Conservation (phyloP, 1,284 basidiomycete species). For the Volvariella surrecta region DNA sequence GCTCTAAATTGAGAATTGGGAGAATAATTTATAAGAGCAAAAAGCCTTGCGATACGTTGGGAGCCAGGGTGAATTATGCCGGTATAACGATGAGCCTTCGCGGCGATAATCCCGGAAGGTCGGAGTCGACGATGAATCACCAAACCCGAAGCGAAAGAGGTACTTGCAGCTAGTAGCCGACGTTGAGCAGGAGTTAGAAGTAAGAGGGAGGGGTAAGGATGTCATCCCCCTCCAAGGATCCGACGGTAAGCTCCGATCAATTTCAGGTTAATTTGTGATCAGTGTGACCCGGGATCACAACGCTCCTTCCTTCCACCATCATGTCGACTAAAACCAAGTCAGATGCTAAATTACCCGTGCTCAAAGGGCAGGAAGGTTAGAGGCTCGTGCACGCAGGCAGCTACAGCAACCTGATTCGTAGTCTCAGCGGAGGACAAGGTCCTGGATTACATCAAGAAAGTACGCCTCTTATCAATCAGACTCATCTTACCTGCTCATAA, state of each 20-base stretch:
- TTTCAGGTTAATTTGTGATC: neutral
- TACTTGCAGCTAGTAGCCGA: no score
- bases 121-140: no score
- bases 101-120: no score
- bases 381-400: neutral
- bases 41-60: no score
- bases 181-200: no score
- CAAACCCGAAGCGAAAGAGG: no score
- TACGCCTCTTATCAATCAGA: conserved; percentile 17
- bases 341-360: conserved; percentile 46
- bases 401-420: conserved; percentile 3
- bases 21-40: no score
- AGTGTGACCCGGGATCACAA: neutral
- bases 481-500: conserved; percentile 2
- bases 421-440: conserved; percentile 64
- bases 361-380: conserved; percentile 66
- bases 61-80: no score
- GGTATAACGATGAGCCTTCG: no score
- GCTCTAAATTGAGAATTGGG: no score
- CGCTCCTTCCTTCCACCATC: neutral
- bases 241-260: neutral
- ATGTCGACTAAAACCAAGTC: conserved; percentile 38
- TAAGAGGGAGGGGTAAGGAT: no score
- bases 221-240: neutral
- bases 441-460: conserved; percentile 66